Percentiles rank a stretch among this genome's conserved stretches.
phyloP scores from a whole-genome alignment of 2,329 filamentous ascomycete genomes.

The Fusarium sp. region DNA sequence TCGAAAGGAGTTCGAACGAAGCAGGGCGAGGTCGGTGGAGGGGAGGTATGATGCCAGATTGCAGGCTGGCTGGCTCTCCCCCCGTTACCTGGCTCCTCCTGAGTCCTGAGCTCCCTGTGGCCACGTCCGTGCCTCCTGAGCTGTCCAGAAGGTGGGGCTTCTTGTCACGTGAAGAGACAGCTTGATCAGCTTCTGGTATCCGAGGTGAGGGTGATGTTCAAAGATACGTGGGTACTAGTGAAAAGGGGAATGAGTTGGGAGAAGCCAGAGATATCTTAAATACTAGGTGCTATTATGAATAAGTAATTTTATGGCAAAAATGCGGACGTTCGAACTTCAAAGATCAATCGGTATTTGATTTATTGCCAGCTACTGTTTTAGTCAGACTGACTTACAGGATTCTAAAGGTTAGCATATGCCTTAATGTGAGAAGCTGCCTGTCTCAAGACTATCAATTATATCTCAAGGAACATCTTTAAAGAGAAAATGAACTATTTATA shows the following conservation, averaged over 20 bases:
- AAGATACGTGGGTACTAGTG: not conserved
- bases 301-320: not conserved
- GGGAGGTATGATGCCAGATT: constrained; percentile 59
- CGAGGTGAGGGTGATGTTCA: not conserved
- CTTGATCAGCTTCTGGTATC: not conserved
- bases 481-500: not conserved
- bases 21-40: constrained; percentile 40
- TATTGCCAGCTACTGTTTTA: not conserved
- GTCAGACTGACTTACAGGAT: not conserved
- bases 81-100: constrained; percentile 34
- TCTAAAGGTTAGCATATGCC: not conserved
- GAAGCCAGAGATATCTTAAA: not conserved
- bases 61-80: constrained; percentile 47
- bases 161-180: constrained; percentile 44
- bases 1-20: constrained; percentile 33
- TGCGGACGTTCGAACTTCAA: not conserved
- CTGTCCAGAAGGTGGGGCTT: constrained; percentile 36
- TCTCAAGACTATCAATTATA: not conserved
- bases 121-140: constrained; percentile 44
- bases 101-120: constrained; percentile 48
- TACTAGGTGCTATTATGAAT: not conserved
- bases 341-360: not conserved
- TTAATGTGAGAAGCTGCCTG: not conserved
- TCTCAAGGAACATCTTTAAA: no score
- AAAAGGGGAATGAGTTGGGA: not conserved